Base-by-base conservation (phyloP, 208 protist genomes). In the Entamoeba moshkovskii region DNA sequence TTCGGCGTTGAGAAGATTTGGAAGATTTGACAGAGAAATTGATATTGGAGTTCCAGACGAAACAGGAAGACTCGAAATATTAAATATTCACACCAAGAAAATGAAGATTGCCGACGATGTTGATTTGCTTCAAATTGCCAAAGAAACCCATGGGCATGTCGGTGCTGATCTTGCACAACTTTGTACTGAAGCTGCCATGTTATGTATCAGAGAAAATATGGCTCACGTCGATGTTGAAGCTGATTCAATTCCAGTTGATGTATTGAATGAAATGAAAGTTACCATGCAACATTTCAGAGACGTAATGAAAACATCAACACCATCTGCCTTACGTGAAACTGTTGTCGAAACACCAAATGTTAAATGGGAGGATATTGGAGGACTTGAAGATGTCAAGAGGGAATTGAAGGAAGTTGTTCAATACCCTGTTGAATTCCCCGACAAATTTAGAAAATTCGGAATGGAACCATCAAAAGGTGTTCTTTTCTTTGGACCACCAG, bases 111-210 rank as follows among this genome's bases (percentile, higher is more conserved):
- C 99, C 91, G 97, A 98, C 93, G 97, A 97, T 85, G 99, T 99
- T 95, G 97, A 99, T 22, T 99, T 99, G 94, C 99, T 99, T 95
- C 96, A 99, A 0, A 97, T 99, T 92, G 98, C 99, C 13, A 97
- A 99, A 16, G 96, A 99, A 15, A 99, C 98, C 96, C 98, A 98
- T 45, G 99, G 99, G 96, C 96, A 97, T 0, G 99, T 98, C 2
- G 99, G 97, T 59, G 98, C 98, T 15, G 99, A 99, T 95, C 96
- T 99, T 93, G 96, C 98, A 46, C 98, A 97, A 0, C 98, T 99
- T 18, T 99, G 99, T 96, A 99, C 99, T 29, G 99, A 99, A 97
- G 99, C 99, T 1, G 99, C 99, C 49, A 99, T 99, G 99, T 99
- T 99, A 95, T 99, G 99, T 46, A 99, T 99, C 93, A 97, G 99